phyloP scores from a whole-genome alignment of 2,329 filamentous ascomycete genomes.

The Alternaria triticina region DNA sequence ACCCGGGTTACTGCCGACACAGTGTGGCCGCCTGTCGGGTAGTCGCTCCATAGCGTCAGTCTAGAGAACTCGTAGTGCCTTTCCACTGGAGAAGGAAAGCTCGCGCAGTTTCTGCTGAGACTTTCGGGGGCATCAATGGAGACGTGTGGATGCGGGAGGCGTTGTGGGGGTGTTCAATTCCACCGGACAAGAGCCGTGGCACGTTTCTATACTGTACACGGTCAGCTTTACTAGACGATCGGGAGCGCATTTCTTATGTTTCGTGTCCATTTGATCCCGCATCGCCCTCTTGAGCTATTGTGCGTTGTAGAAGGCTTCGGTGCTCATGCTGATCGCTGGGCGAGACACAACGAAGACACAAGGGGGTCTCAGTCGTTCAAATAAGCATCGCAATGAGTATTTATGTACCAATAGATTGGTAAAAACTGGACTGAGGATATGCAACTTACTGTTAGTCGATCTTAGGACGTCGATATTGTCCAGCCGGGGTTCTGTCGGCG shows the following conservation, averaged over 20 bases:
- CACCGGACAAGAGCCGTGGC: not conserved
- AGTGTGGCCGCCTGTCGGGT: conserved; percentile 6
- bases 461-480: not conserved
- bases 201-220: not conserved
- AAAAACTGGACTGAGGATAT: not conserved
- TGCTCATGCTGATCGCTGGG: not conserved
- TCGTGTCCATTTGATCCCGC: not conserved
- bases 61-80: not conserved
- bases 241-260: not conserved
- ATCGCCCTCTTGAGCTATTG: not conserved
- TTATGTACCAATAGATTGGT: not conserved
- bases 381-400: not conserved
- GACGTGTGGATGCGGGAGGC: not conserved
- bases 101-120: not conserved
- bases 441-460: not conserved
- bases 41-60: not conserved
- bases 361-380: not conserved
- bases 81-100: not conserved
- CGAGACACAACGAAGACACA: not conserved
- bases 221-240: not conserved
- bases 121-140: not conserved
- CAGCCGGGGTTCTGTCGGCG: not conserved
- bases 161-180: not conserved
- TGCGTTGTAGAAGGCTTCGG: not conserved
- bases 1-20: conserved; percentile 10